Conservation (phyloP, 2,329 filamentous ascomycete species). For the Alternaria dauci region DNA sequence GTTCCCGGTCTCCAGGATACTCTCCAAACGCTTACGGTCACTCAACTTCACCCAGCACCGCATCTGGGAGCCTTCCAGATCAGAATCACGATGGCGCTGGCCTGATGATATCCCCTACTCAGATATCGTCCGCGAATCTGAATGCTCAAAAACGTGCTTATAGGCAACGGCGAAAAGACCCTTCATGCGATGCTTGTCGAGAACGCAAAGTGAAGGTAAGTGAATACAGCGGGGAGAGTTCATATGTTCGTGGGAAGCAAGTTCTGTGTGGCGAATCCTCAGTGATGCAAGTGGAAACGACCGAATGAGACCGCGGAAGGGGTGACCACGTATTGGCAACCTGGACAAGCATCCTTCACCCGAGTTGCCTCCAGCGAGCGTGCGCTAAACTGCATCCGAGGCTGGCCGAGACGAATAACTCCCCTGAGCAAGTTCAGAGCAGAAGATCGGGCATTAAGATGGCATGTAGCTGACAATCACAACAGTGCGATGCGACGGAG, state of each 20-base stretch:
- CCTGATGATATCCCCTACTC: constrained; percentile 54
- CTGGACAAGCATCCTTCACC: neutral
- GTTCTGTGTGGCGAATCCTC: neutral
- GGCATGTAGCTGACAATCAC: constrained; percentile 22
- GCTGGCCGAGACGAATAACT: constrained; percentile 4
- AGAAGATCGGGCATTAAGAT: neutral
- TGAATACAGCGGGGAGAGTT: neutral
- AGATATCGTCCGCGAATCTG: constrained; percentile 58
- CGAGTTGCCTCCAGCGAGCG: neutral
- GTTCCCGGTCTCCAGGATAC: constrained; percentile 46
- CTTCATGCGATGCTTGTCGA: constrained; percentile 95
- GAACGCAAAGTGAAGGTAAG: constrained; percentile 75
- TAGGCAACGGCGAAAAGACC: constrained; percentile 92
- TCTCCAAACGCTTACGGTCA: constrained; percentile 42
- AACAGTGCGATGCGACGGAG: constrained; percentile 90
- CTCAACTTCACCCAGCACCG: constrained; percentile 49
- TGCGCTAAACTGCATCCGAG: neutral
- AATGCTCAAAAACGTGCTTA: constrained; percentile 92
- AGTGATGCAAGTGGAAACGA: neutral
- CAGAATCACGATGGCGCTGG: constrained; percentile 42
- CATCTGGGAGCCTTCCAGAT: constrained; percentile 44
- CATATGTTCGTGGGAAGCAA: neutral
- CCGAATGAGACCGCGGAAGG: neutral
- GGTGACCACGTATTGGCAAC: neutral
- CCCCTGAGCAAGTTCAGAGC: constrained; percentile 4